Conservation (phyloP, 305 asterid genomes). For the Fraxinus velutina region DNA sequence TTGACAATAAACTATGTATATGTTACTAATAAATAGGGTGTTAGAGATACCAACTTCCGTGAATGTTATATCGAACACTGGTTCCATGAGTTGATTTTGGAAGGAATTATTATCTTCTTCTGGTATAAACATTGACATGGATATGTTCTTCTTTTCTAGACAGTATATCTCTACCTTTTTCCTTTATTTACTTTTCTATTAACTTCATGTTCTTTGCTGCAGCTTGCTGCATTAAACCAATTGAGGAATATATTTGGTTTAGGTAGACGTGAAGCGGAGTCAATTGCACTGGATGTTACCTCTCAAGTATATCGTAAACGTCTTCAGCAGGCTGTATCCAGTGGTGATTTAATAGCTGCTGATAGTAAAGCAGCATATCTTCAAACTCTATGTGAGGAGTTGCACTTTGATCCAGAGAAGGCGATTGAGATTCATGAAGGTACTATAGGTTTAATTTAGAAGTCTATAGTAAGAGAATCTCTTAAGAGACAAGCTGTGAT, state of each 20-base stretch:
- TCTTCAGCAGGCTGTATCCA: slow-evolving; percentile 86
- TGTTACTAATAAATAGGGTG: background rate
- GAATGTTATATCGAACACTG: background rate
- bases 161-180: background rate
- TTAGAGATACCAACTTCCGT: background rate
- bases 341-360: slow-evolving; percentile 68
- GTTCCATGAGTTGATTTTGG: background rate
- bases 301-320: slow-evolving; percentile 76
- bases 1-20: background rate
- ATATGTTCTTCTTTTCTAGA: background rate
- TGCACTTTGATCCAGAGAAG: slow-evolving; percentile 83
- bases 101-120: background rate
- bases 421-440: slow-evolving; percentile 94
- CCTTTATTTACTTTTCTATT: background rate
- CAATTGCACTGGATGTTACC: slow-evolving; percentile 74
- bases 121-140: background rate
- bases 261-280: slow-evolving; percentile 87
- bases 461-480: background rate
- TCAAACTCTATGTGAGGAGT: slow-evolving; percentile 89
- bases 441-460: slow-evolving; percentile 25
- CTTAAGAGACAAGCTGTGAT: background rate
- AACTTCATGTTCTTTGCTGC: slow-evolving; percentile 30
- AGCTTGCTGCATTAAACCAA: slow-evolving; percentile 82
- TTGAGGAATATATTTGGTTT: slow-evolving; percentile 88
- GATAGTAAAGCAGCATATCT: slow-evolving; percentile 96